Percentiles rank a stretch among this genome's conserved stretches.
phyloP scores from a whole-genome alignment of 2,329 filamentous ascomycete genomes.

The Fusarium fracticaudum region DNA sequence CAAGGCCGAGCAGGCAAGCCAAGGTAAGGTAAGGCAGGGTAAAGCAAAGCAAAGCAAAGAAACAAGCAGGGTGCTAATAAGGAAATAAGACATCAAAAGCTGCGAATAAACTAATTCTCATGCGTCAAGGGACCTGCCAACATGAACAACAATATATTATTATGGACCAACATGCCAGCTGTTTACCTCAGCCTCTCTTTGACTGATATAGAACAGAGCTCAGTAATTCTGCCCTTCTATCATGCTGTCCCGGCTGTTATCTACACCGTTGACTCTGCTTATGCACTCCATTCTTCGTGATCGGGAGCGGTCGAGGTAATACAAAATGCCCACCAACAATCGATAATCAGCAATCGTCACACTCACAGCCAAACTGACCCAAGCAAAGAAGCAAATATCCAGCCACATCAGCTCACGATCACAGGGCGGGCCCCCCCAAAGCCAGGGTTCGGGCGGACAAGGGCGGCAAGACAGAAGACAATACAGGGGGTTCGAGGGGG shows the following conservation, averaged over 20 bases:
- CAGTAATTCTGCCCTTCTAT: background rate
- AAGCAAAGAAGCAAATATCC: constrained; percentile 32
- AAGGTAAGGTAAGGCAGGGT: background rate
- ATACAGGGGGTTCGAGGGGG: constrained; percentile 15
- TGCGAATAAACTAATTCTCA: background rate
- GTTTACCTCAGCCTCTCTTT: background rate
- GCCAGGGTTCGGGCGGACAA: constrained; percentile 32
- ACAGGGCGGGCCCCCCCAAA: constrained; percentile 19
- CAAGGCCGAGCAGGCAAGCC: background rate
- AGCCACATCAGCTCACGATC: constrained; percentile 27
- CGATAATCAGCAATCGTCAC: constrained; percentile 13
- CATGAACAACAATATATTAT: background rate
- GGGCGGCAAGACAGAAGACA: constrained; percentile 26
- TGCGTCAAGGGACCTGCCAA: constrained; percentile 11
- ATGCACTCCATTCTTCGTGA: background rate
- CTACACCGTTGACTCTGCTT: background rate
- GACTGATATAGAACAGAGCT: background rate
- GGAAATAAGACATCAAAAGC: background rate
- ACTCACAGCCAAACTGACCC: constrained; percentile 8
- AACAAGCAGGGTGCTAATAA: constrained; percentile 16
- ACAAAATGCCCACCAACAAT: constrained; percentile 12
- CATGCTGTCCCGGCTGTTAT: background rate
- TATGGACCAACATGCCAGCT: background rate
- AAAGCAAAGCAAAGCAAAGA: background rate
- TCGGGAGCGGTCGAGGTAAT: constrained; percentile 3